Base-by-base conservation (phyloP, 139 green algal genomes). In the Ettlia oleoabundans region DNA sequence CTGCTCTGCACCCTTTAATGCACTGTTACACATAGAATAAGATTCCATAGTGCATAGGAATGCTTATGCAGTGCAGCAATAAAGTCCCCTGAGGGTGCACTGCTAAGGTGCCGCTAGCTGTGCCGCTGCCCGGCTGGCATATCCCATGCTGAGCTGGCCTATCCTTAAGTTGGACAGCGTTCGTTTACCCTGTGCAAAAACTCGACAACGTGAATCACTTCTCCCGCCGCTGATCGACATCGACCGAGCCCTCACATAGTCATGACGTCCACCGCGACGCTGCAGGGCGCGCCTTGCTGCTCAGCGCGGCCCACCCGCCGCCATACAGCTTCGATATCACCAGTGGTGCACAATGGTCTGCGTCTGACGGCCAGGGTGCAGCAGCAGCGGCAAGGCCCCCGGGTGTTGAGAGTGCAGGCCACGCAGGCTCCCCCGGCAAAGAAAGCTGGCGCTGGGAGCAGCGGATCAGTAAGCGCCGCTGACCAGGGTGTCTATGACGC, bases 401-500 rank as follows among this genome's bases (percentile, higher is more conserved):
- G n/a, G n/a, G n/a, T 37, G 24, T 35, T 83, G 51, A 42, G 41
- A 7, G 79, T 84, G 38, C 40, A 32, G 22, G 66, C 65, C 28
- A 35, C 79, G 28, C 52, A 55, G 68, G 41, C 52, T 6, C 38
- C 79, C 30, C 30, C 67, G 2, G 52, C 79, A 1, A 4, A 30
- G 24, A 38, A 35, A 9, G 19, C 80, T 0, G 28, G 58, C 24
- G 4, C 67, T 1, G 42, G 42, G 24, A 64, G 73, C 52, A 35
- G 51, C 9, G 15, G 30, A 9, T 19, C 62, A 43, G 52, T 53
- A n/a, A 32, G 65, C 4, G 63, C 13, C 1, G 37, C 33, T 22
- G 67, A 63, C 22, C 52, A 52, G 41, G 61, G 64, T 28, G 70
- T 80, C 28, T 61, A 69, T 24, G 83, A 89, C 37, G 81, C 77